phyloP scores from a whole-genome alignment of 208 protist genomes.

The Herpetomonas tarakana region DNA sequence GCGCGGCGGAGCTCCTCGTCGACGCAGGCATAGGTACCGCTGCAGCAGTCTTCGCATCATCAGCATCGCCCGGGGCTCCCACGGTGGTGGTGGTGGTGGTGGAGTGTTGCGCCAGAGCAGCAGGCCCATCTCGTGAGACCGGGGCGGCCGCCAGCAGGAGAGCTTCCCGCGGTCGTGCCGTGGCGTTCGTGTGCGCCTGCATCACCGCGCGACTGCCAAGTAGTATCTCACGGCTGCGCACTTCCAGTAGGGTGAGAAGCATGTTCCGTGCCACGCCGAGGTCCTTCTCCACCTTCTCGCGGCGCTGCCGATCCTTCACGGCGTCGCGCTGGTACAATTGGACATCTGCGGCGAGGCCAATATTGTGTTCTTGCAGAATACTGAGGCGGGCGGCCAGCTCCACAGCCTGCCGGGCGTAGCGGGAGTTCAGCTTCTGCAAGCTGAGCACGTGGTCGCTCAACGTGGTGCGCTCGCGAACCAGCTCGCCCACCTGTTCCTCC shows the following conservation, averaged over 20 bases:
- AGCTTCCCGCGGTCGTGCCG: not conserved
- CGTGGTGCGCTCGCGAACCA: slow-evolving; percentile 23
- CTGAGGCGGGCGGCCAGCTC: slow-evolving; percentile 71
- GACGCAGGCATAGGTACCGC: too few species aligned
- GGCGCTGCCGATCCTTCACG: slow-evolving; percentile 30
- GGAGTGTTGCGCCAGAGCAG: too few species aligned
- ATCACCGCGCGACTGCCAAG: not conserved
- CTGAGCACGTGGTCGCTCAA: slow-evolving; percentile 34
- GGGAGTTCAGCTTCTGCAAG: slow-evolving; percentile 57
- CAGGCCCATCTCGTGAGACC: too few species aligned
- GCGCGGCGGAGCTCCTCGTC: not conserved
- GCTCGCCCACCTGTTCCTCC: slow-evolving; percentile 35
- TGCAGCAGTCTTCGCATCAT: not conserved
- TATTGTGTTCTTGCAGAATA: slow-evolving; percentile 72
- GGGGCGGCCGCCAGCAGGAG: not conserved
- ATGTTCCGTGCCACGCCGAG: slow-evolving; percentile 42
- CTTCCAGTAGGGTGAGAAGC: slow-evolving; percentile 48
- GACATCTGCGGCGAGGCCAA: slow-evolving; percentile 44
- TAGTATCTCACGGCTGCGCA: slow-evolving; percentile 15
- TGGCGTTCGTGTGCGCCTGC: not conserved
- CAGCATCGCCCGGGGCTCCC: too few species aligned
- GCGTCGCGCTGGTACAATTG: slow-evolving; percentile 56
- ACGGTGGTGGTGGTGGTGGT: not conserved
- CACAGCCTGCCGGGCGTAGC: slow-evolving; percentile 68
- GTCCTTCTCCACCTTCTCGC: slow-evolving; percentile 36